Conservation (phyloP, 352 stramenopile species). For the Globisporangium ultimum region DNA sequence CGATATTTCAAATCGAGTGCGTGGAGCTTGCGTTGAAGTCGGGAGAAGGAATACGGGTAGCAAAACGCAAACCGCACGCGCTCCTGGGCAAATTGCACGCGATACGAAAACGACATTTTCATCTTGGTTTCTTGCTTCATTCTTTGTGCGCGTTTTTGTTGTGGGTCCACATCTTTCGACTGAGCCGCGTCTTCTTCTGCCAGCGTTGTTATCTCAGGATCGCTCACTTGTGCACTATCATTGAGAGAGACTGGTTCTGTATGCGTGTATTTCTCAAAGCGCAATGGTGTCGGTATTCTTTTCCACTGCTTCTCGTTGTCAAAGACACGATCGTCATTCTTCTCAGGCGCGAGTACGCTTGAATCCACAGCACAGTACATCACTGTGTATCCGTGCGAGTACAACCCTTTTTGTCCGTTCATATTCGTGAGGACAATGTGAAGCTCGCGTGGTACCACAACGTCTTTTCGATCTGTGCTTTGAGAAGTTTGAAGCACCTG, state of each 20-base stretch:
- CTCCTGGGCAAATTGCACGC: slow-evolving; percentile 30
- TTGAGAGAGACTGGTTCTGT: background rate
- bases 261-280: slow-evolving; percentile 32
- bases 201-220: background rate
- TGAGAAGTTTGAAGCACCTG: background rate
- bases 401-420: slow-evolving; percentile 37
- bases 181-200: background rate
- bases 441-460: slow-evolving; percentile 7
- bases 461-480: no score
- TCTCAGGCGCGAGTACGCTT: background rate
- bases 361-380: slow-evolving; percentile 24
- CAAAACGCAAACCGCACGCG: slow-evolving; percentile 69
- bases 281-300: slow-evolving; percentile 29
- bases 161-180: background rate
- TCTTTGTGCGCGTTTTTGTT: background rate
- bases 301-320: slow-evolving; percentile 33
- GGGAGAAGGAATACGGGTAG: slow-evolving; percentile 68
- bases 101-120: slow-evolving; percentile 43
- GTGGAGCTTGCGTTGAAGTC: slow-evolving; percentile 48
- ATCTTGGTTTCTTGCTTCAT: slow-evolving; percentile 39
- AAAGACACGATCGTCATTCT: slow-evolving; percentile 19
- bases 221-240: background rate
- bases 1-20: slow-evolving; percentile 29
- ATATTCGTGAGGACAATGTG: slow-evolving; percentile 34
- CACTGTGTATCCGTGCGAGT: slow-evolving; percentile 30